Conservation (phyloP, 768 basidiomycete genomes). For the Russula earlei region DNA sequence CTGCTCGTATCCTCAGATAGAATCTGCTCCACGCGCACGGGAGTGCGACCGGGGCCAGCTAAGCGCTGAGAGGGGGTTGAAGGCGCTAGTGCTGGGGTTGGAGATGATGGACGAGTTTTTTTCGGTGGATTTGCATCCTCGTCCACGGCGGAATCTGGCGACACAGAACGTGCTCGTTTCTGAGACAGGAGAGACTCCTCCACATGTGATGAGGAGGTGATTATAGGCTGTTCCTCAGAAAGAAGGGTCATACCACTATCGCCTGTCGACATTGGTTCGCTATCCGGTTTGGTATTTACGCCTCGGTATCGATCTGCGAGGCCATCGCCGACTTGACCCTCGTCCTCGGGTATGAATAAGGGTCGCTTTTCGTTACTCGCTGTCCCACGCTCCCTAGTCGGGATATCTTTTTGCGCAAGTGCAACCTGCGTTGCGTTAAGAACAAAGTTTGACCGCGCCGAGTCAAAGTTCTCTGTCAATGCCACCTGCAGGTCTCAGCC, state of each 20-base stretch:
- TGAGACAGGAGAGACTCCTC: background rate
- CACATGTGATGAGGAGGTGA: background rate
- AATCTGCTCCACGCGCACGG: slow-evolving; percentile 17
- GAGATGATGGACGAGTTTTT: background rate
- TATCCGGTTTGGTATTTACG: background rate
- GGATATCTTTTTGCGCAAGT: background rate
- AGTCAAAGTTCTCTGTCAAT: slow-evolving; percentile 12
- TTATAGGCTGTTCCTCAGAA: background rate
- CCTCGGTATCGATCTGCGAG: background rate
- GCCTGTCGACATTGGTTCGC: background rate
- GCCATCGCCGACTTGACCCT: background rate
- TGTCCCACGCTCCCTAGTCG: background rate
- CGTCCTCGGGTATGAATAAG: slow-evolving; percentile 11
- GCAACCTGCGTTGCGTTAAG: slow-evolving; percentile 17
- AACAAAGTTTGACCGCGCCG: slow-evolving; percentile 17
- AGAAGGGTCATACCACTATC: background rate
- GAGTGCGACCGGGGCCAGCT: slow-evolving; percentile 13
- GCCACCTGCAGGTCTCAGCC: background rate
- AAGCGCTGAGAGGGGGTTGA: background rate
- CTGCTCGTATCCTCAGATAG: slow-evolving; percentile 15
- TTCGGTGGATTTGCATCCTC: background rate
- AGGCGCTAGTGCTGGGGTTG: background rate
- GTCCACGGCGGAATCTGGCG: background rate
- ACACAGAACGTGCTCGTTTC: slow-evolving; percentile 7
- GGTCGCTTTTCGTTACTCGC: background rate